Conservation (phyloP, 1,139 yeast species). For the Chernovozyma aurita region DNA sequence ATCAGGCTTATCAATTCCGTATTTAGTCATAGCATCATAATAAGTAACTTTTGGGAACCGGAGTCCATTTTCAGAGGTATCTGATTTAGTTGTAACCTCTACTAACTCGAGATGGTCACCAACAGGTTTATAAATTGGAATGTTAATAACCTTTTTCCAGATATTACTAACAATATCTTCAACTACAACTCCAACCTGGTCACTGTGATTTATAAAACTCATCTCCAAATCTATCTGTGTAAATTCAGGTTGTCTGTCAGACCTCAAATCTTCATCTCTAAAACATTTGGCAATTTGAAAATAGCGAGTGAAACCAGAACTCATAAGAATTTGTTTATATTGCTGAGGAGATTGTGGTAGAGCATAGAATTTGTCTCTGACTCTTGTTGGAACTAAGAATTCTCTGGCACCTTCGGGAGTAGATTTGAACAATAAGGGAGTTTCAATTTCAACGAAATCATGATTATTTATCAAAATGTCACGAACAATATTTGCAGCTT, state of each 20-base stretch:
- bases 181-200: constrained; percentile 62
- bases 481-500: constrained; percentile 55
- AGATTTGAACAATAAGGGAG: constrained; percentile 88
- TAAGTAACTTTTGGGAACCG: constrained; percentile 52
- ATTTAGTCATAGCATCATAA: constrained; percentile 60
- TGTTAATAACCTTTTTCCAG: constrained; percentile 49
- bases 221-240: constrained; percentile 94
- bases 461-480: constrained; percentile 37
- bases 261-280: constrained; percentile 90
- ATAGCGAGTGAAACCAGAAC: constrained; percentile 82
- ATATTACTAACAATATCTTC: constrained; percentile 51
- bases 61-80: constrained; percentile 11
- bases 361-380: constrained; percentile 66
- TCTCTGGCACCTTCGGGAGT: constrained; percentile 99
- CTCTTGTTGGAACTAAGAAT: constrained; percentile 86
- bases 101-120: constrained; percentile 16
- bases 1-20: constrained; percentile 96
- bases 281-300: constrained; percentile 92
- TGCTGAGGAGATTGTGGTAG: constrained; percentile 98
- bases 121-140: constrained; percentile 34
- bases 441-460: constrained; percentile 78
- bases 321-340: constrained; percentile 90
- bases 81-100: no score
- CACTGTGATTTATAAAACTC: constrained; percentile 70
- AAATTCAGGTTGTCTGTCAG: constrained; percentile 96